These are phyloP conservation scores for Neoscytalidium dimidiatum DNA, from an alignment of 2,329 filamentous ascomycete genomes.

Conservation along the genomic window DNA sequence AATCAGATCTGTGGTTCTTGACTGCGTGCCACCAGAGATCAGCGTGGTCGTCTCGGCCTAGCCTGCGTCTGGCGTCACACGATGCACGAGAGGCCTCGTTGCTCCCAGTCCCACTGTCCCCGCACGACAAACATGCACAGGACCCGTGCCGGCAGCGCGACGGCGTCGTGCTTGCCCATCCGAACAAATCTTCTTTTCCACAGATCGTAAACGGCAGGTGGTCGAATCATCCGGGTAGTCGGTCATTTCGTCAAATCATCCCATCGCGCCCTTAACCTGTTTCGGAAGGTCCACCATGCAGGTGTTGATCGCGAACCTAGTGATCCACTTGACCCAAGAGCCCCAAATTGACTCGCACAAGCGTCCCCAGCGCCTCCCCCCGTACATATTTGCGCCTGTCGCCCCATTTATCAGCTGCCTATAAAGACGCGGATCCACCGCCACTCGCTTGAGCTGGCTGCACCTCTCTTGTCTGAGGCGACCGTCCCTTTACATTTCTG, in stretches of 20 bases:
- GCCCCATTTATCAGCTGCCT: not conserved
- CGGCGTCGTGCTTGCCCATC: not conserved
- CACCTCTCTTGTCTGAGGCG: not conserved
- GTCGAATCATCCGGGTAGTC: not conserved
- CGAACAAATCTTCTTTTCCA: not conserved
- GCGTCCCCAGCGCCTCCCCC: not conserved
- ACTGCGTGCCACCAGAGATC: not conserved
- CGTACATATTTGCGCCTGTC: not conserved
- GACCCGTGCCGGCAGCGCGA: not conserved
- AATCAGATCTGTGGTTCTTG: not conserved
- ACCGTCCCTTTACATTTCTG: not conserved
- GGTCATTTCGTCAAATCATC: slow-evolving; percentile 4
- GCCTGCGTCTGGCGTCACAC: not conserved
- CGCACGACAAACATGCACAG: not conserved
- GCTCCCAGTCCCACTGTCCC: not conserved
- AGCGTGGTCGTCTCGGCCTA: not conserved
- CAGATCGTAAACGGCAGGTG: slow-evolving; percentile 5
- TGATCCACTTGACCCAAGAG: not conserved
- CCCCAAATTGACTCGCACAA: not conserved
- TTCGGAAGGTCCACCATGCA: slow-evolving; percentile 5
- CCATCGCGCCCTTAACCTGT: not conserved
- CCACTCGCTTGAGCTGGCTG: not conserved
- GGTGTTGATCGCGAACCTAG: slow-evolving; percentile 1
- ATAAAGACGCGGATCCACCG: not conserved
- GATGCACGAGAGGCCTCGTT: not conserved